phyloP scores from a whole-genome alignment of 345 rosid species.

The Eucalyptus decipiens region DNA sequence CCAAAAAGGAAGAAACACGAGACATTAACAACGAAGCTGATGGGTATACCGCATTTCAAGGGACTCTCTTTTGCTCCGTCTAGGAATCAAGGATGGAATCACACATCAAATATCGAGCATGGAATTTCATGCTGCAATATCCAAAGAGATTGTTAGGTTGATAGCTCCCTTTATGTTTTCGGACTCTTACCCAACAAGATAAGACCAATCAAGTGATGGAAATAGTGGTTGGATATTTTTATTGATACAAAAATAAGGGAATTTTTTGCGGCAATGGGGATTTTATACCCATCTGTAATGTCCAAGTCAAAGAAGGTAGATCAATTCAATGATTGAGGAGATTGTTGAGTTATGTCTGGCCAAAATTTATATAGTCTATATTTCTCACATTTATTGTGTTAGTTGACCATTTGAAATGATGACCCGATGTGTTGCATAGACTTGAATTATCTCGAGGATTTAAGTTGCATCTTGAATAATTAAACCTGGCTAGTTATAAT shows the following conservation, averaged over 20 bases:
- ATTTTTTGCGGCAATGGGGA: background rate
- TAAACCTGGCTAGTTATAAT: background rate
- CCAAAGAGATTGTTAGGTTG: background rate
- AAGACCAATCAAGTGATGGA: background rate
- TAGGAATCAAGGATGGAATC: background rate
- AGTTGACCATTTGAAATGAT: background rate
- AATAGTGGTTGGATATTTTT: background rate
- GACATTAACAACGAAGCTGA: background rate
- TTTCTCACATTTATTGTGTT: background rate
- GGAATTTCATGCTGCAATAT: background rate
- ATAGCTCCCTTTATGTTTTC: background rate
- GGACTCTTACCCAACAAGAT: background rate
- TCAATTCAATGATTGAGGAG: background rate
- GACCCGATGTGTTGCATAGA: background rate
- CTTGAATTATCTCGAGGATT: background rate
- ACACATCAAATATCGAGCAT: background rate
- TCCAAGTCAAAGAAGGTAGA: background rate
- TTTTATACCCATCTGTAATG: background rate
- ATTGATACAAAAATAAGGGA: background rate
- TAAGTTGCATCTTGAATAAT: background rate
- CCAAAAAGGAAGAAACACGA: background rate
- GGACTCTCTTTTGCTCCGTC: background rate
- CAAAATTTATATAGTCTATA: background rate
- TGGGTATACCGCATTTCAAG: background rate
- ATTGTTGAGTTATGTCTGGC: background rate